Evolutionary conservation across 768 basidiomycete species (phyloP).

Genomic region (Pisolithus microcarpus): DNA sequence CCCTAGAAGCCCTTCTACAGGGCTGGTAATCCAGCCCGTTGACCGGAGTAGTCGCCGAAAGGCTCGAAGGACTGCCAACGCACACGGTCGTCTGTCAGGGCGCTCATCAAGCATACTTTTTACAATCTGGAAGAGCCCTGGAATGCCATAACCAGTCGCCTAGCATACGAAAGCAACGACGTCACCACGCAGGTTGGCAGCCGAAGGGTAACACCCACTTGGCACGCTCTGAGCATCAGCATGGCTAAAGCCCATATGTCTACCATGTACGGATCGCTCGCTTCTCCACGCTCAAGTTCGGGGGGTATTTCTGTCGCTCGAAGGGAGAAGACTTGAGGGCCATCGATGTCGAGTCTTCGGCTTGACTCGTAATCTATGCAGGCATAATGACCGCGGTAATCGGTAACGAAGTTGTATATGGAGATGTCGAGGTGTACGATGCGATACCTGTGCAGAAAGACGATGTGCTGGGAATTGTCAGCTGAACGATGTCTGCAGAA

Average conservation of each 20-base stretch:
- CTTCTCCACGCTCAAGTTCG: slow-evolving; percentile 50
- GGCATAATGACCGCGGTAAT: slow-evolving; percentile 57
- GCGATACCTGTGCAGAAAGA: slow-evolving; percentile 60
- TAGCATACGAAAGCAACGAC: slow-evolving; percentile 18
- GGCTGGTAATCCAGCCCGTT: neutral
- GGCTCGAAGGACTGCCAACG: slow-evolving; percentile 38
- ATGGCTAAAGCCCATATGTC: slow-evolving; percentile 70
- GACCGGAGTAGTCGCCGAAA: slow-evolving; percentile 26
- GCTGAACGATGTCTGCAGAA: neutral
- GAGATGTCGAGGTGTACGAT: slow-evolving; percentile 73
- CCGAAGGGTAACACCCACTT: slow-evolving; percentile 36
- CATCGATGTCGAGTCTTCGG: slow-evolving; percentile 39
- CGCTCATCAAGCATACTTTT: slow-evolving; percentile 52
- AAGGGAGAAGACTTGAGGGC: slow-evolving; percentile 35
- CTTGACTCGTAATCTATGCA: slow-evolving; percentile 73
- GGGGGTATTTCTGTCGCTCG: slow-evolving; percentile 65
- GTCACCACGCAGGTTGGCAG: neutral
- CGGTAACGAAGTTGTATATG: slow-evolving; percentile 58
- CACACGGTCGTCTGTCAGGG: slow-evolving; percentile 47
- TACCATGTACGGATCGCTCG: slow-evolving; percentile 56
- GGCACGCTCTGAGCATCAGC: slow-evolving; percentile 56
- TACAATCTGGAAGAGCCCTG: slow-evolving; percentile 51
- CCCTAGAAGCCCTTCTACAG: no score
- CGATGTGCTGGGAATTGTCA: slow-evolving; percentile 43
- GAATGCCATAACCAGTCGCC: slow-evolving; percentile 51